Conservation (phyloP, 2,329 filamentous ascomycete species). For the Cercospora zeae-maydis region DNA sequence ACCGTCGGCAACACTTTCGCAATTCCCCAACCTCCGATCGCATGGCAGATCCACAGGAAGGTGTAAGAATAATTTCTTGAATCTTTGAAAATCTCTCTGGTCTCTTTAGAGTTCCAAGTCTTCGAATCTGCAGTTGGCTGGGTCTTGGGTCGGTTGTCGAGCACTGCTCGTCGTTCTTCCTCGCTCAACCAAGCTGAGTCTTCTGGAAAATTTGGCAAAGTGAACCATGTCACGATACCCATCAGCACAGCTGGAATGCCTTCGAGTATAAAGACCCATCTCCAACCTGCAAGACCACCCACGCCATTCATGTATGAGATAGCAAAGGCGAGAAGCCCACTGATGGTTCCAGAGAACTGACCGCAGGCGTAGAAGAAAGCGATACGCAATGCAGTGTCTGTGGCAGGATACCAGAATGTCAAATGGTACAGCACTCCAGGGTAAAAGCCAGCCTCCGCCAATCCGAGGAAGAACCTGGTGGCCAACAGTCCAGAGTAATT, state of each 20-base stretch:
- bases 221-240: slow-evolving; percentile 39
- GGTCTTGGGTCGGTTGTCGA: slow-evolving; percentile 21
- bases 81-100: slow-evolving; percentile 23
- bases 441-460: slow-evolving; percentile 30
- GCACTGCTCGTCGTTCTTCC: slow-evolving; percentile 30
- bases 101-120: slow-evolving; percentile 24
- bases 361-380: slow-evolving; percentile 38
- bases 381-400: slow-evolving; percentile 35
- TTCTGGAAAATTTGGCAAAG: slow-evolving; percentile 58
- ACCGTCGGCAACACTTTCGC: slow-evolving; percentile 40
- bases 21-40: slow-evolving; percentile 38
- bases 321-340: slow-evolving; percentile 47
- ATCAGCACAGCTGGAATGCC: slow-evolving; percentile 35
- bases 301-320: slow-evolving; percentile 45
- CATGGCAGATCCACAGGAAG: slow-evolving; percentile 30
- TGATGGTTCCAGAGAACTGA: slow-evolving; percentile 37
- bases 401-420: slow-evolving; percentile 35
- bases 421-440: slow-evolving; percentile 32
- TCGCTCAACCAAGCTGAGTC: slow-evolving; percentile 55
- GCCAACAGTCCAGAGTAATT: slow-evolving; percentile 26
- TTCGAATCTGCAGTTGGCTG: slow-evolving; percentile 23
- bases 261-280: slow-evolving; percentile 27
- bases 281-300: slow-evolving; percentile 26
- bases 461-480: slow-evolving; percentile 27
- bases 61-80: slow-evolving; percentile 23